Percentiles rank a stretch among this genome's conserved stretches.
phyloP scores from a whole-genome alignment of 495 filamentous ascomycete genomes.

The Pseudoneurospora amorphoporcata region DNA sequence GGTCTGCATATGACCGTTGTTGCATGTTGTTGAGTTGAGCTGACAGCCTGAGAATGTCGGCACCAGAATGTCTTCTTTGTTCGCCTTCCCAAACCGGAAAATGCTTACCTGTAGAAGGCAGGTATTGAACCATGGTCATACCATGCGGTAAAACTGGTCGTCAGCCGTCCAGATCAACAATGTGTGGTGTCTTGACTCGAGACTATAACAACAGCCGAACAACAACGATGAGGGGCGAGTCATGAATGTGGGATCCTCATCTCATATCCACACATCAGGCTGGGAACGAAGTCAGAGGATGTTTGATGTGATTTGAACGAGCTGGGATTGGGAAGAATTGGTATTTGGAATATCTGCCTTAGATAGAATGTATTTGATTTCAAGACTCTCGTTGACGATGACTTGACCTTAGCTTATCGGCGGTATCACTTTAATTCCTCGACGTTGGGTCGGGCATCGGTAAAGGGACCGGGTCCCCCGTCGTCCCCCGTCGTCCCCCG shows the following conservation, averaged over 20 bases:
- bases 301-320: too few relatives aligned
- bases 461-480: background rate
- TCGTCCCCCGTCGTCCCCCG: background rate
- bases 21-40: background rate
- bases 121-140: background rate
- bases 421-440: background rate
- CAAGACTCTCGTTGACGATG: background rate
- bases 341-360: too few relatives aligned
- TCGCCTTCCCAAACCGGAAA: background rate
- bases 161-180: background rate
- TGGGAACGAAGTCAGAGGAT: background rate
- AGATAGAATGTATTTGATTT: background rate
- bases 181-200: background rate
- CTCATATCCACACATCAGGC: background rate
- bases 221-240: background rate
- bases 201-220: background rate
- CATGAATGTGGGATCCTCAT: background rate
- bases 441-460: background rate
- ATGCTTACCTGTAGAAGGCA: background rate
- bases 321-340: background rate
- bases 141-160: background rate
- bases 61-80: background rate
- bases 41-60: background rate
- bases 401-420: background rate
- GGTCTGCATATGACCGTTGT: background rate